Conservation (phyloP, 1,284 basidiomycete species). For the Puccinia coronata region DNA sequence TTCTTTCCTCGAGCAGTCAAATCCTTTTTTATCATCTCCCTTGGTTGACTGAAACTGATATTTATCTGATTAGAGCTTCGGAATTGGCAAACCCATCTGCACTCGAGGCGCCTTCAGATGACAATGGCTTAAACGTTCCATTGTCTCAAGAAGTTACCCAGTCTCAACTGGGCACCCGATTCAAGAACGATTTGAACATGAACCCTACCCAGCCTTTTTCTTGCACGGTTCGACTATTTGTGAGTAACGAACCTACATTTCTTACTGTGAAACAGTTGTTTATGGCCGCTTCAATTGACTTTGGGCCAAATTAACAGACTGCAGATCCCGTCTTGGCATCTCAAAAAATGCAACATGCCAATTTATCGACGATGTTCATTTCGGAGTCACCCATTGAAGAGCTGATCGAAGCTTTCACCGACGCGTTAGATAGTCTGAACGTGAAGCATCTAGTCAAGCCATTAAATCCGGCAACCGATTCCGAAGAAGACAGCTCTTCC, state of each 20-base stretch:
- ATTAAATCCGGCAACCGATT: conserved; percentile 19
- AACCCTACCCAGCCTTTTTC: conserved; percentile 48
- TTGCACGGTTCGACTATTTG: conserved; percentile 45
- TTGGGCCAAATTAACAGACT: conserved; percentile 21
- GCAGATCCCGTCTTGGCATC: conserved; percentile 34
- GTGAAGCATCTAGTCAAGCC: conserved; percentile 32
- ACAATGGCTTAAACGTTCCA: conserved; percentile 3
- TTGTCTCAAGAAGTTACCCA: conserved; percentile 39
- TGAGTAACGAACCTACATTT: conserved; percentile 8
- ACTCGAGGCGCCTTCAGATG: not conserved
- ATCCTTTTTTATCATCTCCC: not conserved
- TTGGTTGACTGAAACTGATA: not conserved
- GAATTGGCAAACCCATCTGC: conserved; percentile 14
- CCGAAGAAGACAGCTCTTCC: not conserved
- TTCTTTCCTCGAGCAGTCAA: not conserved
- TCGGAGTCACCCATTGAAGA: conserved; percentile 37
- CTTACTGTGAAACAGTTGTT: not conserved
- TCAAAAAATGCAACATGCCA: conserved; percentile 47
- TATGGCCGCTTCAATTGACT: not conserved
- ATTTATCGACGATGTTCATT: conserved; percentile 42
- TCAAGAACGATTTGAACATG: conserved; percentile 28
- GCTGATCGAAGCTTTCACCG: conserved; percentile 21
- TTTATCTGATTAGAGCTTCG: not conserved
- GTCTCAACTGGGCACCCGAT: conserved; percentile 38
- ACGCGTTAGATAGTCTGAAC: not conserved